These are phyloP conservation scores for Ascochyta lentis DNA, from an alignment of 2,329 filamentous ascomycete genomes.

Conservation along the genomic window DNA sequence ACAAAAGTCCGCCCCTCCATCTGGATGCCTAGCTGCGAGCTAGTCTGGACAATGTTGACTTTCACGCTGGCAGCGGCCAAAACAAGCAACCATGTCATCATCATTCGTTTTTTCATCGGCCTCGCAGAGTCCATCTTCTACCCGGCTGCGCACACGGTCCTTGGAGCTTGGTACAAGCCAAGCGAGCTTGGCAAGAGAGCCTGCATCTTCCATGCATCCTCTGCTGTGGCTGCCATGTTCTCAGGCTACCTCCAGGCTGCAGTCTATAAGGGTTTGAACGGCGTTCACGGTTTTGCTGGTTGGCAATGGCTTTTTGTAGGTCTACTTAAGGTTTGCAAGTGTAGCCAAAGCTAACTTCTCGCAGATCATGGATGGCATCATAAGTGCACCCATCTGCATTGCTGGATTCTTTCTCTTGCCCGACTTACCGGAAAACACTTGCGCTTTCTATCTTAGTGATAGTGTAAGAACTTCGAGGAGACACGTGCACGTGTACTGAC, in stretches of 20 bases:
- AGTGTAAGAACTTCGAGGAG: constrained; percentile 1
- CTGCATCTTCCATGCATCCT: constrained; percentile 30
- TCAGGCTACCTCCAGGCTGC: constrained; percentile 32
- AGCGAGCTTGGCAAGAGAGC: constrained; percentile 33
- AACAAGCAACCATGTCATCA: constrained; percentile 31
- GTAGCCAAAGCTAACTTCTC: background rate
- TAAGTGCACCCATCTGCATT: constrained; percentile 24
- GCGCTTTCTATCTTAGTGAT: constrained; percentile 20
- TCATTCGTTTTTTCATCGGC: constrained; percentile 31
- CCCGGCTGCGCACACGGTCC: constrained; percentile 27
- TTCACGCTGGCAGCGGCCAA: constrained; percentile 31
- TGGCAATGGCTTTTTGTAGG: constrained; percentile 36
- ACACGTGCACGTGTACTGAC: background rate
- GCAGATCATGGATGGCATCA: constrained; percentile 28
- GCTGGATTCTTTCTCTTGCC: constrained; percentile 25
- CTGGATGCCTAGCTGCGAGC: constrained; percentile 30
- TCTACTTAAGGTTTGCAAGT: background rate
- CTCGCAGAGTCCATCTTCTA: constrained; percentile 30
- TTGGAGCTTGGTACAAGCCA: constrained; percentile 35
- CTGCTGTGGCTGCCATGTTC: constrained; percentile 33
- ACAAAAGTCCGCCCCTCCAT: constrained; percentile 30
- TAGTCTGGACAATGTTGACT: constrained; percentile 32
- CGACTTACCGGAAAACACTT: constrained; percentile 27
- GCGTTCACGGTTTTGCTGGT: constrained; percentile 22
- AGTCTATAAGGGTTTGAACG: constrained; percentile 27